Base-by-base conservation (phyloP, 176 grass and related monocot species). In the Oryza nivara region DNA sequence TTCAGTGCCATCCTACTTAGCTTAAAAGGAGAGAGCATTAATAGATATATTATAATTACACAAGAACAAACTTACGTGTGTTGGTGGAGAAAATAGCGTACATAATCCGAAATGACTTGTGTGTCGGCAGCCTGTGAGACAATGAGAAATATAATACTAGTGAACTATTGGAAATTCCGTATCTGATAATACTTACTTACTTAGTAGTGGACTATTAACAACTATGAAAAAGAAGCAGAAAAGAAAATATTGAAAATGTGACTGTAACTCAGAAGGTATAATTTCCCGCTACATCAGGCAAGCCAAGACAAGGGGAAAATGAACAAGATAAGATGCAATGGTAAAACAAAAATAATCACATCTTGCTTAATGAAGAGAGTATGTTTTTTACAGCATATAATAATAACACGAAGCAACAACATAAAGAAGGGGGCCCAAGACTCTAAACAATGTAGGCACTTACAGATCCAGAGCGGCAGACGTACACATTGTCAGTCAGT, bases 391-490 rank as follows among this genome's bases (percentile, higher is more conserved):
- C 28, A 54, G 7, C 6, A 19, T 4, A 10, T 5, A 74, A 25
- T 5, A 74, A 25, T 20, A 83, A 52, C 22, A 80, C 14, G 1
- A 66, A 4, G 79, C 1, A 87, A 73, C 26, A 69, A 68, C 44
- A 76, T 68, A 7, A 36, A 41, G 69, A 43, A 23, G 13, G n/a
- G 3, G n/a, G 3, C 6, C 35, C 41, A 77, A 60, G 45, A 10
- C 70, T 65, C 7, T 74, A 46, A 85, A 47, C 14, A 41, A 34
- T 17, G 65, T 2, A 23, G 23, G 8, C 35, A 83, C 86, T 97
- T 94, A 97, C 95, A 77, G 95, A 97, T 92, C 95, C 95, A 86
- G 90, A 97, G 61, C 92, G 88, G 61, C 95, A 97, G 22, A 97
- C 78, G 65, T 89, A 94, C n/a, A 97, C 95, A 84, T 94, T 97